Base-by-base conservation (phyloP, 345 rosid genomes). In the Schrenkiella parvula region DNA sequence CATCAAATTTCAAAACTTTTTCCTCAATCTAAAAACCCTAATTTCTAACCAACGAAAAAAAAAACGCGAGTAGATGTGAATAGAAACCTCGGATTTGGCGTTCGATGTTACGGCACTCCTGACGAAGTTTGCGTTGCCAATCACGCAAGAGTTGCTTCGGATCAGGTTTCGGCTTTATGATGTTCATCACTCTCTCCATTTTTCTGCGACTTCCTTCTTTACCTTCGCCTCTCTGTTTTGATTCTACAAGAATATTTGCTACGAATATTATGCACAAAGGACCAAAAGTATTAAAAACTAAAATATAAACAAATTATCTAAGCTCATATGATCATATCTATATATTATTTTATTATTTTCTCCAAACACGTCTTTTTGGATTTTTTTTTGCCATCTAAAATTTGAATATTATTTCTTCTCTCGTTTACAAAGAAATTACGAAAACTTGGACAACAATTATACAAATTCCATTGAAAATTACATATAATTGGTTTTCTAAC, bases 71-170 rank as follows among this genome's bases (percentile, higher is more conserved):
- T 28, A 54, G 50, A 29, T n/a, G 29, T 4, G 12, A 54, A 35
- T 10, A n/a, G 28, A n/a, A 63, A 75, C 96, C 98, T 83, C 95
- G 81, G 78, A 89, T 92, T 80, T 92, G 96, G 74, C 98, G 96
- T 58, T 92, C 98, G 70, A 89, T 87, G 83, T 86, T 88, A 66
- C 98, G 95, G 51, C 85, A 81, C 76, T 89, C 98, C 51, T 92
- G 96, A n/a, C 98, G 92, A 15, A 92, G 93, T 65, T 79, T 81
- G 11, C 95, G 95, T 73, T 92, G 96, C 98, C 96, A 92, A 84
- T 92, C 98, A 62, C 92, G 85, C 51, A 92, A 69, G 47, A 72
- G 85, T 82, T 85, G 88, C 56, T 92, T 91, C 0, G 98, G 98
- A 72, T 92, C 87, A 23, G 89, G 69, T 65, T 87, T 88, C 13